Conservation (phyloP, 148 eudicot genomes). For the Polygonum maritimum region DNA sequence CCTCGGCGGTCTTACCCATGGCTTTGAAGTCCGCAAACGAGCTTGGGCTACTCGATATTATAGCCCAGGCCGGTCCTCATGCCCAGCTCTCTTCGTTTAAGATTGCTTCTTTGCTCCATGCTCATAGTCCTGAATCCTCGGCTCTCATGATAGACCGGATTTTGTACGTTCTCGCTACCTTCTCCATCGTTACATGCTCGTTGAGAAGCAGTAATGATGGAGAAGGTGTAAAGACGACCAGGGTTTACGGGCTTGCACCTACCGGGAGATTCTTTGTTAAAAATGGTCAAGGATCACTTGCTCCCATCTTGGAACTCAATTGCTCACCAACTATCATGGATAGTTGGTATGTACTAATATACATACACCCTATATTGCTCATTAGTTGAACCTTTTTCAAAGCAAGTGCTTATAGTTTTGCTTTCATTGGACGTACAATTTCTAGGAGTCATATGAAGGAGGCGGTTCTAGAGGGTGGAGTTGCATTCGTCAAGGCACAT, state of each 20-base stretch:
- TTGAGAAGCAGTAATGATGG: not conserved
- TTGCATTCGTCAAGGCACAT: constrained; percentile 57
- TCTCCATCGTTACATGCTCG: constrained; percentile 1
- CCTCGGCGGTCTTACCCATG: not conserved
- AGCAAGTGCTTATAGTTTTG: no score
- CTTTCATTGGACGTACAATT: not conserved
- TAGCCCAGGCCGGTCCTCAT: not conserved
- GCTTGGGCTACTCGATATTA: not conserved
- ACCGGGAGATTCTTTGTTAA: not conserved
- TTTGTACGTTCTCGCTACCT: not conserved
- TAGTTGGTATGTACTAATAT: not conserved
- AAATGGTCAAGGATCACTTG: not conserved
- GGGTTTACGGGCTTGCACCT: not conserved
- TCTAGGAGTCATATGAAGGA: constrained; percentile 44
- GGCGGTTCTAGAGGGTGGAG: constrained; percentile 55
- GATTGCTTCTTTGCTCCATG: not conserved
- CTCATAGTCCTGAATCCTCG: not conserved
- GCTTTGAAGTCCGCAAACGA: not conserved
- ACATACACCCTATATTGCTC: not conserved
- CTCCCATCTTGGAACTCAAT: not conserved
- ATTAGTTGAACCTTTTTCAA: no score
- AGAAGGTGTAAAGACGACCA: not conserved
- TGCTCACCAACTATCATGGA: not conserved
- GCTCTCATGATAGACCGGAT: not conserved
- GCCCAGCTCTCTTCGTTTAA: not conserved